These are phyloP conservation scores for Pisolithus marmoratus DNA, from an alignment of 768 basidiomycete genomes.

Conservation along the genomic window DNA sequence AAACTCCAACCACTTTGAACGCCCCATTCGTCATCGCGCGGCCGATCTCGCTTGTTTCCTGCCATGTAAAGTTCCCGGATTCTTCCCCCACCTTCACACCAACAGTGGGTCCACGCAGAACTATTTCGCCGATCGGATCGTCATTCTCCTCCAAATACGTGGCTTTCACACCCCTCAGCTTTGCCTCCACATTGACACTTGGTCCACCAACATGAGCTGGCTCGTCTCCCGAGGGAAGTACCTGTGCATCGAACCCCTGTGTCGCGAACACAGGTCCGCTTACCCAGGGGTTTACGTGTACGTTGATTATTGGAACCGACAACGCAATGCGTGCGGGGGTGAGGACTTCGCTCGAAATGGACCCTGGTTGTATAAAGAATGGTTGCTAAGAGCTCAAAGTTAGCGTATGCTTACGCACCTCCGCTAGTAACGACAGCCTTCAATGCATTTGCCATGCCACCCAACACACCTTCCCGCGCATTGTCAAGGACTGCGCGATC, in stretches of 20 bases:
- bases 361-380: constrained; percentile 32
- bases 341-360: constrained; percentile 42
- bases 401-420: constrained; percentile 39
- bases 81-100: constrained; percentile 38
- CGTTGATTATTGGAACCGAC: constrained; percentile 69
- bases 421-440: constrained; percentile 69
- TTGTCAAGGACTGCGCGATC: constrained; percentile 71
- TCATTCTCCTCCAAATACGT: constrained; percentile 54
- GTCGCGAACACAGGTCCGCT: constrained; percentile 77
- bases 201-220: constrained; percentile 68
- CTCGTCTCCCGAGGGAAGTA: constrained; percentile 42
- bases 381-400: not conserved
- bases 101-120: constrained; percentile 70
- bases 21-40: constrained; percentile 63
- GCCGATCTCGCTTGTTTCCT: constrained; percentile 37
- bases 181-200: constrained; percentile 77
- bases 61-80: constrained; percentile 39
- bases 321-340: constrained; percentile 67
- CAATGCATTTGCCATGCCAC: constrained; percentile 55
- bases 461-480: constrained; percentile 55
- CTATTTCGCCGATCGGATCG: constrained; percentile 58
- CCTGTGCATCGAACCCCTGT: constrained; percentile 82
- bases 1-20: constrained; percentile 35
- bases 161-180: constrained; percentile 69
- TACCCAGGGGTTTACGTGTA: constrained; percentile 54